Evolutionary conservation across 2,329 filamentous ascomycete species (phyloP), one percentile per base, ranked within the genome.

Genomic region (Ceratocystis colombiana): DNA sequence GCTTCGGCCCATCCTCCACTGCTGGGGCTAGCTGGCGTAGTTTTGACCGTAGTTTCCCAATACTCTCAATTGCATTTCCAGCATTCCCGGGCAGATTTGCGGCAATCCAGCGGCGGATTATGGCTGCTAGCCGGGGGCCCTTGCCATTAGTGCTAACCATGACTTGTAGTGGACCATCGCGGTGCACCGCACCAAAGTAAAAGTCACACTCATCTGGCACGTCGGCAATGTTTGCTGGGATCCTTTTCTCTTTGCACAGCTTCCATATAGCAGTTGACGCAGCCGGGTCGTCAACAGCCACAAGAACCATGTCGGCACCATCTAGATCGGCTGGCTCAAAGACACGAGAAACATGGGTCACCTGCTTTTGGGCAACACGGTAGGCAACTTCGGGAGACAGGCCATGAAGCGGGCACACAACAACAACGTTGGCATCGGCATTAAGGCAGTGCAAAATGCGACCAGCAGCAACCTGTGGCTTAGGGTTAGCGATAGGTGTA

Each of bases 71-170:
- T 5, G 94, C 94, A 62, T 87, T 85, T 7, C 94, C 94, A 37
- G 89, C 88, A 70, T 94, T 90, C 20, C 79, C 77, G 1, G 94
- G 94, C 66, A 99, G 77, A 62, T 80, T 81, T 22, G 79, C 81
- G 20, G 90, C 92, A 70, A 99, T 96, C 73, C 88, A 85, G 73
- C 88, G 83, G 65, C 93, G 80, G 63, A 99, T 88, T 61, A 92
- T 86, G 70, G 90, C 93, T 8, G 94, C 94, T 69, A 99, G 78
- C 73, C 93, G 87, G 0, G 94, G 94, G 0, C 94, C 94, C 74
- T 96, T 96, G 64, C 94, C 94, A 74, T 97, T 99, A 45, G 94
- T 99, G 78, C 89, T 95, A 71, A 99, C 93, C 94, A 99, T 99
- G 72, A 99, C 88, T 79, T 99, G 94, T 68, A 99, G 77, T 5